Conservation (phyloP, 768 basidiomycete genomes). For the Leccinum fibrillosum region DNA sequence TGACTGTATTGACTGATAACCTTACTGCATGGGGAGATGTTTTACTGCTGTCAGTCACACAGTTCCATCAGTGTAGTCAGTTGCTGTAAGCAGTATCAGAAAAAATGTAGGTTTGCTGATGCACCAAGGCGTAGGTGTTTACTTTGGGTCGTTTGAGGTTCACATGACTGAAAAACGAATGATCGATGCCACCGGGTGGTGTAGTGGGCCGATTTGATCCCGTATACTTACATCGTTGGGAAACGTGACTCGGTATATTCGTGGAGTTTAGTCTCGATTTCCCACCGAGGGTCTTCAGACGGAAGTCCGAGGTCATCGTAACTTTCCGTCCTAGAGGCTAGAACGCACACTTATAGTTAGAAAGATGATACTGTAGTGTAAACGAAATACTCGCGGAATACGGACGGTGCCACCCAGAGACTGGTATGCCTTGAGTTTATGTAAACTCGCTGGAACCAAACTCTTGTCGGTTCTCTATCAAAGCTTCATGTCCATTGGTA, state of each 20-base stretch:
- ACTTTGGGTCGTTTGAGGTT: slow-evolving; percentile 50
- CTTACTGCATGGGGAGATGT: too few species aligned
- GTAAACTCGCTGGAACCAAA: slow-evolving; percentile 24
- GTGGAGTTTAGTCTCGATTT: slow-evolving; percentile 25
- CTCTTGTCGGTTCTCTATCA: slow-evolving; percentile 23
- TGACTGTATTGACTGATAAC: too few species aligned
- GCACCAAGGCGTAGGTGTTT: slow-evolving; percentile 57
- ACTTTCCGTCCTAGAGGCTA: slow-evolving; percentile 44
- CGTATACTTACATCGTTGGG: slow-evolving; percentile 48
- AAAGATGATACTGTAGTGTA: background rate
- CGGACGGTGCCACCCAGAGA: slow-evolving; percentile 35
- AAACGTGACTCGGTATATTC: slow-evolving; percentile 43
- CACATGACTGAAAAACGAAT: slow-evolving; percentile 36
- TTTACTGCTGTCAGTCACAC: too few species aligned
- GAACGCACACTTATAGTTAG: background rate
- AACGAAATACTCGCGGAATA: slow-evolving; percentile 24
- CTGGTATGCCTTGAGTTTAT: slow-evolving; percentile 26
- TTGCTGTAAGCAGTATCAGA: too few species aligned
- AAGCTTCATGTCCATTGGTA: slow-evolving; percentile 6
- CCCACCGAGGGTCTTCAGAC: slow-evolving; percentile 45
- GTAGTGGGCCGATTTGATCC: background rate
- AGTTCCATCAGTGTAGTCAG: too few species aligned
- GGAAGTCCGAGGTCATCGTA: slow-evolving; percentile 48
- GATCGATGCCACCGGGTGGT: background rate
- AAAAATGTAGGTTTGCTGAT: too few species aligned